Evolutionary conservation across 176 grass and related monocot genomes (phyloP).

Genomic region (Oropetium thomaeum): DNA sequence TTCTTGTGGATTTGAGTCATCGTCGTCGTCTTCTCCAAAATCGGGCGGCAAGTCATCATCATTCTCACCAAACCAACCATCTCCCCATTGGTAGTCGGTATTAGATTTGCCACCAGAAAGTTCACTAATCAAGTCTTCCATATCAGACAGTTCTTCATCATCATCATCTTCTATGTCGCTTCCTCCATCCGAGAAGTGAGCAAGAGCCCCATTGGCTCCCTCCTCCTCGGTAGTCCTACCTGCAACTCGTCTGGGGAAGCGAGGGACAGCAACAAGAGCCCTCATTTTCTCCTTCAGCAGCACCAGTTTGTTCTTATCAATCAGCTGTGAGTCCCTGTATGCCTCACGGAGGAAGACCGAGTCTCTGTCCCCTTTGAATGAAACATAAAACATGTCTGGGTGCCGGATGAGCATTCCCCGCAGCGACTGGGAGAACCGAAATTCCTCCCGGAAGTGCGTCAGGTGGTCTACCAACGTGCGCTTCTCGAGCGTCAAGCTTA

Average conservation of each 20-base stretch:
- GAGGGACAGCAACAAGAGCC: constrained; percentile 61
- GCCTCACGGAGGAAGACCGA: constrained; percentile 92
- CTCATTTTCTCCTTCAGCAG: constrained; percentile 97
- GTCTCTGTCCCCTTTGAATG: constrained; percentile 82
- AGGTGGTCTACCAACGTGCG: constrained; percentile 84
- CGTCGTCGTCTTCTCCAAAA: constrained; percentile 56
- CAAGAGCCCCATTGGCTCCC: constrained; percentile 17
- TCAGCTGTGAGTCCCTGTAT: constrained; percentile 70
- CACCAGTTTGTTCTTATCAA: constrained; percentile 79
- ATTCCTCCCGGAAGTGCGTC: constrained; percentile 89
- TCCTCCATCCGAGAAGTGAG: constrained; percentile 13
- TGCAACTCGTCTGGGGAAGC: constrained; percentile 38
- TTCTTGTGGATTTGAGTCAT: constrained; percentile 31
- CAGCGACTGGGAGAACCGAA: constrained; percentile 85
- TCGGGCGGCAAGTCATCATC: constrained; percentile 60
- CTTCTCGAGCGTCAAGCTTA: constrained; percentile 91
- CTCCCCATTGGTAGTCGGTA: constrained; percentile 59
- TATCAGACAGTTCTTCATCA: constrained; percentile 67
- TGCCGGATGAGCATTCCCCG: constrained; percentile 86
- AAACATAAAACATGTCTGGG: constrained; percentile 95
- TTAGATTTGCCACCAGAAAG: constrained; percentile 56
- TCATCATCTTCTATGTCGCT: constrained; percentile 35
- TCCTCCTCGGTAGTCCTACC: constrained; percentile 21
- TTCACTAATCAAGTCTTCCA: constrained; percentile 59
- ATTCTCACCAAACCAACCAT: constrained; percentile 79